These are phyloP conservation scores for Suillus cothurnatus DNA, from an alignment of 768 basidiomycete genomes.

Conservation along the genomic window DNA sequence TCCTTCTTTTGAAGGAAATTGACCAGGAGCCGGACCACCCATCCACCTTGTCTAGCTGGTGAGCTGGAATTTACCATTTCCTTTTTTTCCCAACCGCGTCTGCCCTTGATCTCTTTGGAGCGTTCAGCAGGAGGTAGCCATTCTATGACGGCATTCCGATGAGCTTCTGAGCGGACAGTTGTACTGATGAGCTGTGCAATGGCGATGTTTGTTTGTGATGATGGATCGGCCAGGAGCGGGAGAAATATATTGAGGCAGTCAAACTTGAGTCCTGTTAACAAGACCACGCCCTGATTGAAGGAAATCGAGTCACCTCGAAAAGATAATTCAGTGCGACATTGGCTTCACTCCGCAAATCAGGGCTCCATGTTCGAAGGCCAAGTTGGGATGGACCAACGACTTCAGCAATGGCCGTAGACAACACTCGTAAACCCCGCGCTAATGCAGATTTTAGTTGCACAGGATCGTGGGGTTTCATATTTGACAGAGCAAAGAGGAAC, in stretches of 20 bases:
- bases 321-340: conserved; percentile 58
- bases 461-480: conserved; percentile 40
- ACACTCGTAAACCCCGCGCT: conserved; percentile 60
- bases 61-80: conserved; percentile 41
- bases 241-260: conserved; percentile 69
- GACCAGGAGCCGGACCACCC: conserved; percentile 57
- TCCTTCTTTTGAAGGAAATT: conserved; percentile 53
- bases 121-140: conserved; percentile 67
- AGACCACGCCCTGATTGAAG: background rate
- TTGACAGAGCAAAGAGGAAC: conserved; percentile 63
- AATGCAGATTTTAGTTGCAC: conserved; percentile 54
- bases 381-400: conserved; percentile 70
- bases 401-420: conserved; percentile 64
- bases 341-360: conserved; percentile 51
- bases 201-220: conserved; percentile 44
- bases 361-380: conserved; percentile 45
- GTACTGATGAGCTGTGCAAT: conserved; percentile 63
- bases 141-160: conserved; percentile 54
- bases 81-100: conserved; percentile 76
- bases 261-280: conserved; percentile 35
- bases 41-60: conserved; percentile 50
- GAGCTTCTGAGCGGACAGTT: conserved; percentile 48
- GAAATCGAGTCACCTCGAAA: conserved; percentile 50
- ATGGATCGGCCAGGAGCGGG: conserved; percentile 55
- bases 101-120: conserved; percentile 53